Base-by-base conservation (phyloP, 2,329 filamentous ascomycete species). In the Fusarium pseudoanthophilum region DNA sequence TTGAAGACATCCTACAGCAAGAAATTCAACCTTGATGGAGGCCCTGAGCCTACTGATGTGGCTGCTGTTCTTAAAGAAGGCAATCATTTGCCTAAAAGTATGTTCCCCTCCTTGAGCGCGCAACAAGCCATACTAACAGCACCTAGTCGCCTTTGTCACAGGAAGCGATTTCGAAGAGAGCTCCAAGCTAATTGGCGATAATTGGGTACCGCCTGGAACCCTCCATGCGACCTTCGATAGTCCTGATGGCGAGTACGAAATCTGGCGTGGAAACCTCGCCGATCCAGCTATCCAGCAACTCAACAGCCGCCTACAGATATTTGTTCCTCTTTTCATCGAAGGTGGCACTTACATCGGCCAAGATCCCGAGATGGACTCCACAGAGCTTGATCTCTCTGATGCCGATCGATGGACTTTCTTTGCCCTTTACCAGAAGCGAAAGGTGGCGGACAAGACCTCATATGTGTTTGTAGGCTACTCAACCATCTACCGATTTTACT, bases 351-450 rank as follows among this genome's bases (percentile, higher is more conserved):
- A 90, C 42, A 91, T 98, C 51, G 89, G 84, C 15, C 78, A 84
- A 40, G 80, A 85, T 36, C 77, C 75, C 4, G 81, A 86, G 9
- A 82, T 82, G 8, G 82, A 85, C 5, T 90, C 94, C 57, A 88
- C 89, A 21, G 88, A 94, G 66, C 87, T 79, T 46, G 90, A 95
- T 43, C 88, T 93, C 59, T 88, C 92, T 2, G 92, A 95, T 70
- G 91, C 90, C 26, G 89, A 95, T 69, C 89, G 95, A 77, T 99
- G 96, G 96, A 95, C 93, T 2, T 84, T 98, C n/a, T 98, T 95
- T 83, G 91, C 97, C 75, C 85, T 97, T 63, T 95, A 92, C 82
- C 89, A 92, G 76, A 92, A 92, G 79, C 88, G 88, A 69, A 83
- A 83, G 9, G 75, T 79, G 4, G 60, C 81, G 16, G 83, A 82